Conservation (phyloP, 176 grass and related monocot species). For the Olyra latifolia region DNA sequence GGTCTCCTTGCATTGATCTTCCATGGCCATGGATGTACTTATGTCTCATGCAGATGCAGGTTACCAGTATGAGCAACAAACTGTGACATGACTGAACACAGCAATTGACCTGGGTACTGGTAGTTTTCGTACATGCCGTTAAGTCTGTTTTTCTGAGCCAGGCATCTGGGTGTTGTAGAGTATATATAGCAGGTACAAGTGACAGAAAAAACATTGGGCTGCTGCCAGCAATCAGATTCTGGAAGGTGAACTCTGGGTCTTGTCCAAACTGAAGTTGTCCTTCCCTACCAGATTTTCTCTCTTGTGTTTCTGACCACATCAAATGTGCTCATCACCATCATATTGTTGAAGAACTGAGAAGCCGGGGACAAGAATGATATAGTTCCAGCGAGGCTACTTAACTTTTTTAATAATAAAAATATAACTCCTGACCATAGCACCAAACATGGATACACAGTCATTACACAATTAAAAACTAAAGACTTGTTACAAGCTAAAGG, state of each 20-base stretch:
- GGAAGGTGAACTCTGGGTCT: background rate
- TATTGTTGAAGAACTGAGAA: slow-evolving; percentile 37
- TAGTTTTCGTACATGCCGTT: background rate
- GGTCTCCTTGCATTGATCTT: background rate
- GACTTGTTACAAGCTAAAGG: too few relatives aligned
- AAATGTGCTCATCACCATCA: slow-evolving; percentile 13
- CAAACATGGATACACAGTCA: too few relatives aligned
- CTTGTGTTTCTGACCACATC: background rate
- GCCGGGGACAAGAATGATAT: slow-evolving; percentile 13
- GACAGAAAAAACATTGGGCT: background rate
- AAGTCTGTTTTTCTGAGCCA: background rate
- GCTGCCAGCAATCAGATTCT: background rate
- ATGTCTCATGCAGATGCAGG: background rate
- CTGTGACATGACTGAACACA: background rate
- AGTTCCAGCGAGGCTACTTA: too few relatives aligned
- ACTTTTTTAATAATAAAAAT: too few relatives aligned
- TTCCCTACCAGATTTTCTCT: background rate
- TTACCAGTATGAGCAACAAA: background rate
- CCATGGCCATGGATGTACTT: background rate
- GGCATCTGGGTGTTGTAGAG: background rate
- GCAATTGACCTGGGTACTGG: background rate
- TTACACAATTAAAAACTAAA: too few relatives aligned
- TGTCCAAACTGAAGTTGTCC: slow-evolving; percentile 5
- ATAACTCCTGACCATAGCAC: too few relatives aligned
- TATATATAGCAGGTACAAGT: background rate